These are phyloP conservation scores for Kuraishia hungarica DNA, from an alignment of 805 yeast genomes.

Conservation along the genomic window DNA sequence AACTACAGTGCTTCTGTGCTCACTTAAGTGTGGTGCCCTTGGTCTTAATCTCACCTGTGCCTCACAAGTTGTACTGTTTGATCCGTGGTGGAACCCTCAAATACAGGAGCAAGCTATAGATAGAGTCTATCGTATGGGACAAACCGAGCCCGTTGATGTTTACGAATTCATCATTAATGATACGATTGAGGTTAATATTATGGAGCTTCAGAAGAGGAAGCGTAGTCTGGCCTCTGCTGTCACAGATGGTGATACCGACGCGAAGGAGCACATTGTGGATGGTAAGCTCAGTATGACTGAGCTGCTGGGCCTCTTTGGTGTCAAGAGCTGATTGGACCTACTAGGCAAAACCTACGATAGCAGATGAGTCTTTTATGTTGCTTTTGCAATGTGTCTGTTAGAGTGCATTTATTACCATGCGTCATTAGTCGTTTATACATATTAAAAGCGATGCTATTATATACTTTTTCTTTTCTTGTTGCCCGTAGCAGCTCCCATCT, in stretches of 20 bases:
- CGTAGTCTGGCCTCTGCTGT: constrained; percentile 23
- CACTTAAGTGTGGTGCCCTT: constrained; percentile 34
- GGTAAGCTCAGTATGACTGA: constrained; percentile 9
- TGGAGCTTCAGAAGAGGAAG: constrained; percentile 25
- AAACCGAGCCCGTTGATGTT: constrained; percentile 28
- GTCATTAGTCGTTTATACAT: background rate
- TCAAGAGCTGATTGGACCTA: background rate
- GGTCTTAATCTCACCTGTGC: constrained; percentile 36
- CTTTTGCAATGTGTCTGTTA: background rate
- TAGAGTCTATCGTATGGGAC: constrained; percentile 42
- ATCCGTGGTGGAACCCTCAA: constrained; percentile 47
- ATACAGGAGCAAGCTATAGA: constrained; percentile 43
- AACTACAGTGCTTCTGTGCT: constrained; percentile 27
- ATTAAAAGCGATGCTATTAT: background rate
- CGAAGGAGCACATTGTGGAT: constrained; percentile 5
- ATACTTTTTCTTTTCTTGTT: background rate
- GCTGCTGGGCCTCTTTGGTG: constrained; percentile 9
- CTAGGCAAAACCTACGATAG: no score
- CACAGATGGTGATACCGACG: constrained; percentile 15
- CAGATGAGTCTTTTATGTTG: background rate
- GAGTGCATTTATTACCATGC: background rate
- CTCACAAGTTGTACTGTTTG: constrained; percentile 29
- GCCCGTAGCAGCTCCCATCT: background rate
- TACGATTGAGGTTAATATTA: constrained; percentile 31
- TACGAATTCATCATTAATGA: constrained; percentile 28